Evolutionary conservation across 2,329 filamentous ascomycete genomes (phyloP).

Genomic region (Stylonectria norvegica): DNA sequence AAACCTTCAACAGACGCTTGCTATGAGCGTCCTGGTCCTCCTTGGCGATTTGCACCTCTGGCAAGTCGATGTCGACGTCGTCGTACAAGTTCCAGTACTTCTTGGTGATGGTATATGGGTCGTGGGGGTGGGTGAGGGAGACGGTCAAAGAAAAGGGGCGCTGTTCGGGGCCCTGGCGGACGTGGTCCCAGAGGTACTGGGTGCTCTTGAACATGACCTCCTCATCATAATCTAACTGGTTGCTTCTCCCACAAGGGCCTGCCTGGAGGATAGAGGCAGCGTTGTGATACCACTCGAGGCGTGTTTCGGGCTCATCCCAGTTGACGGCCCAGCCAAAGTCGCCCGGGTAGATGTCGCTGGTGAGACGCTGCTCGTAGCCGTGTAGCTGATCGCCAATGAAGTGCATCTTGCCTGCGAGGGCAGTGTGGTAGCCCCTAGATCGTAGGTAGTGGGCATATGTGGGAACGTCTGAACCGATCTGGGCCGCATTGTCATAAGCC

Average conservation of each 20-base stretch:
- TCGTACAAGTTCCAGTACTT: constrained; percentile 95
- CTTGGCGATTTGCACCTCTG: constrained; percentile 72
- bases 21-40: constrained; percentile 85
- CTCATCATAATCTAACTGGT: constrained; percentile 94
- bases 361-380: constrained; percentile 87
- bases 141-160: constrained; percentile 87
- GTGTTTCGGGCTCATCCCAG: constrained; percentile 84
- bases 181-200: constrained; percentile 87
- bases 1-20: constrained; percentile 79
- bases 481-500: constrained; percentile 86
- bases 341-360: constrained; percentile 92
- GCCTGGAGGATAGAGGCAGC: constrained; percentile 90
- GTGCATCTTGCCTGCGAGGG: constrained; percentile 94
- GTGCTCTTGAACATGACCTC: constrained; percentile 91
- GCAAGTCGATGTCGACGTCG: constrained; percentile 79
- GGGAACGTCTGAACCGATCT: constrained; percentile 77
- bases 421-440: constrained; percentile 81
- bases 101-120: constrained; percentile 89
- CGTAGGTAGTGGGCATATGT: constrained; percentile 93
- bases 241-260: constrained; percentile 82
- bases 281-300: constrained; percentile 95
- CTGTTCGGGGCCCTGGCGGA: constrained; percentile 69
- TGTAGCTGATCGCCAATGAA: constrained; percentile 94
- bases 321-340: constrained; percentile 95
- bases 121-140: constrained; percentile 90